Evolutionary conservation across 768 basidiomycete genomes (phyloP).

Genomic region (Pulveroboletus sp.): DNA sequence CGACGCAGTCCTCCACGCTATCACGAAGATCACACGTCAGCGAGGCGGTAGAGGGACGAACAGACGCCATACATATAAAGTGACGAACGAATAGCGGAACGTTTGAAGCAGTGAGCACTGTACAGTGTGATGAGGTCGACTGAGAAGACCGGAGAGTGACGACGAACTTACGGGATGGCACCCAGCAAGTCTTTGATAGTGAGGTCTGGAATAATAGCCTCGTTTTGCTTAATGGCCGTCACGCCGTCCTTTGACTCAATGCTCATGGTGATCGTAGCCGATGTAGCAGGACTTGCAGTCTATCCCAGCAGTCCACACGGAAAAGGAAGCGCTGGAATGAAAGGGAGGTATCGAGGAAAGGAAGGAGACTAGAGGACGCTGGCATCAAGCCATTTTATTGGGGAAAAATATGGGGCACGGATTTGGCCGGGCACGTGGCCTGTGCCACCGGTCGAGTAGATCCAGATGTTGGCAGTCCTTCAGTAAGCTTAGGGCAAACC

Average conservation of each 20-base stretch:
- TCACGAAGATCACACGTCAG: constrained; percentile 11
- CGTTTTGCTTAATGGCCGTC: constrained; percentile 48
- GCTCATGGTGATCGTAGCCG: constrained; percentile 20
- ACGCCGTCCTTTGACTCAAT: constrained; percentile 10
- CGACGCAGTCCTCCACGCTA: constrained; percentile 70
- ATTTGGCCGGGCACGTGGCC: constrained; percentile 27
- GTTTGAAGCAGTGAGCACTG: constrained; percentile 84
- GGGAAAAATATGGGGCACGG: constrained; percentile 17
- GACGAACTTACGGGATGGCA: constrained; percentile 67
- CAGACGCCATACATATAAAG: constrained; percentile 60
- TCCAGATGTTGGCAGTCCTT: too few species aligned
- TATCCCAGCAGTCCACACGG: constrained; percentile 3
- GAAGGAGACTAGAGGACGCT: not conserved
- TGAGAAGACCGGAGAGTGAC: constrained; percentile 1
- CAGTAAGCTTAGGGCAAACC: too few species aligned
- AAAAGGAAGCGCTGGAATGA: not conserved
- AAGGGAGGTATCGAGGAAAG: not conserved
- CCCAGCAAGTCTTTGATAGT: constrained; percentile 82
- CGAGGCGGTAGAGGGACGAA: not conserved
- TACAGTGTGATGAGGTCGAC: not conserved
- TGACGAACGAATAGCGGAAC: constrained; percentile 77
- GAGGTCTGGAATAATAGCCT: constrained; percentile 73
- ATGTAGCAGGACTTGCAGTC: constrained; percentile 2
- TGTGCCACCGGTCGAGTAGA: not conserved
- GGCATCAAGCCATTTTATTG: constrained; percentile 24